phyloP scores from a whole-genome alignment of 2,329 filamentous ascomycete species.

The Madurella fahalii region DNA sequence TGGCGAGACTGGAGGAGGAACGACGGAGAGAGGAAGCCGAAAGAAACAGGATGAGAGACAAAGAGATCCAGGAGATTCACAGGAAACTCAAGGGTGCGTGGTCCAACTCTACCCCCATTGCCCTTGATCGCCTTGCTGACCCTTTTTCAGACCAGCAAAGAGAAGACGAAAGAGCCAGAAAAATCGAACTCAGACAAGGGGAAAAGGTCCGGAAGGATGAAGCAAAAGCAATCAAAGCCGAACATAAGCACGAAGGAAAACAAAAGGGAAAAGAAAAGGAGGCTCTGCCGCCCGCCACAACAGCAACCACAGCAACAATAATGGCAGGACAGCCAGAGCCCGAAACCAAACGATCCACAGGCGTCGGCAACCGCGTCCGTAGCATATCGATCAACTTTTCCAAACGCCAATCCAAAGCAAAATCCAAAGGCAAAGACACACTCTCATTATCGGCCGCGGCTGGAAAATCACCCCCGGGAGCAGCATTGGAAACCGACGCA shows the following conservation, averaged over 20 bases:
- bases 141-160: constrained; percentile 41
- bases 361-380: constrained; percentile 7
- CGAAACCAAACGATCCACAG: constrained; percentile 3
- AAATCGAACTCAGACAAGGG: constrained; percentile 47
- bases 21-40: constrained; percentile 35
- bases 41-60: constrained; percentile 46
- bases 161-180: constrained; percentile 40
- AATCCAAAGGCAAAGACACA: constrained; percentile 17
- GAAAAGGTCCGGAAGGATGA: constrained; percentile 45
- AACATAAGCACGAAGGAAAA: constrained; percentile 48
- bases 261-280: constrained; percentile 31
- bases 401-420: constrained; percentile 13
- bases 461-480: constrained; percentile 16
- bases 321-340: background rate
- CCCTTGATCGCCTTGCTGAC: constrained; percentile 5
- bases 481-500: background rate
- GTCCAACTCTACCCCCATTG: background rate
- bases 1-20: constrained; percentile 60
- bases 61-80: constrained; percentile 50
- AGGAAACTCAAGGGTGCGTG: constrained; percentile 57
- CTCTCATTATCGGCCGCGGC: background rate
- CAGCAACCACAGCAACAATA: background rate
- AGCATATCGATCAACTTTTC: constrained; percentile 21
- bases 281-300: background rate
- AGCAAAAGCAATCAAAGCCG: constrained; percentile 43